Evolutionary conservation across 139 green algal species (phyloP).

Genomic region (Asterochloris sp.): DNA sequence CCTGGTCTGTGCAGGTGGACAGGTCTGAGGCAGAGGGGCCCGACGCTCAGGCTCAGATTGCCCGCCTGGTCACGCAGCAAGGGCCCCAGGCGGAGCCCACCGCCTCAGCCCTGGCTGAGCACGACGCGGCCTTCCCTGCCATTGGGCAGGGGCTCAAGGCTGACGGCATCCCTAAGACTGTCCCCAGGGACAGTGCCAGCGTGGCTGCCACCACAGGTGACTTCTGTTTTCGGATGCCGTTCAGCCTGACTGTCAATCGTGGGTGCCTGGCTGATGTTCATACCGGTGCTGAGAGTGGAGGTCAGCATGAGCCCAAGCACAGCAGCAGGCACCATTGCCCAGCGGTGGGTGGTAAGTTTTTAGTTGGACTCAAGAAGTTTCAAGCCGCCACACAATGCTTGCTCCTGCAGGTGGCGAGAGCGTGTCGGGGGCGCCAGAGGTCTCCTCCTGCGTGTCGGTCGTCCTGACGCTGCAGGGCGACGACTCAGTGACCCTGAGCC

Average conservation of each 20-base stretch:
- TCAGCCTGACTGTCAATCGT: conserved; percentile 3
- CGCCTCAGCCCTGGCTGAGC: conserved; percentile 15
- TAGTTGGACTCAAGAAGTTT: no score
- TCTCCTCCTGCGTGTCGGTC: no score
- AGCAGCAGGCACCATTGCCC: no score
- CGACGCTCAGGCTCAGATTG: conserved; percentile 11
- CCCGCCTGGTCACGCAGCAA: conserved; percentile 9
- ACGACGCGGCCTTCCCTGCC: conserved; percentile 15
- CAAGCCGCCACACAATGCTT: no score
- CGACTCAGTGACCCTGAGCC: no score
- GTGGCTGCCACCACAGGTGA: conserved; percentile 3
- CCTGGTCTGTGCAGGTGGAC: background rate
- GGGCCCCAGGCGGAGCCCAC: conserved; percentile 3
- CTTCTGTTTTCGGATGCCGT: background rate
- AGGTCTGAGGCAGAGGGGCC: background rate
- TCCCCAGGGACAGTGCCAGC: background rate
- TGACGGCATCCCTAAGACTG: background rate
- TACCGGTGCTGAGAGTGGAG: background rate
- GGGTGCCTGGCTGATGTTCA: background rate
- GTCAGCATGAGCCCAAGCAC: background rate
- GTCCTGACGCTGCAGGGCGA: no score
- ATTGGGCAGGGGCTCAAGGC: background rate
- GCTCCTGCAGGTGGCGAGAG: no score
- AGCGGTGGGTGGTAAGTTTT: no score
- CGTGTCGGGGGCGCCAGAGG: no score